Percentiles rank a stretch among this genome's conserved stretches.
Conservation (phyloP, 1,284 basidiomycete species). For the Fomitopsis pinicola region DNA sequence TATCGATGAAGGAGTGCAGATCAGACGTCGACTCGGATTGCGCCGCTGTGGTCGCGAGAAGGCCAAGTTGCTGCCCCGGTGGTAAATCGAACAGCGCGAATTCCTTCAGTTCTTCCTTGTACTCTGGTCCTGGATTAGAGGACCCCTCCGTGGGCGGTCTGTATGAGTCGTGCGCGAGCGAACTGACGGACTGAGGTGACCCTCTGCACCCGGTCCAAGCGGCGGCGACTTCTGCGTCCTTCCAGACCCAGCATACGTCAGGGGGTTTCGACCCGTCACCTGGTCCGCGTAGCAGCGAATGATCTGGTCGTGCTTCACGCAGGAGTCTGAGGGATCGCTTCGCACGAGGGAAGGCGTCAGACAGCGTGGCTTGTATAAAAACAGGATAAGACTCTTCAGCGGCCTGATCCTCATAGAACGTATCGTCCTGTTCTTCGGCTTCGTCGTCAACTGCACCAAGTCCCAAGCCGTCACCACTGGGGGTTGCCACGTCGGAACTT, state of each 20-base stretch:
- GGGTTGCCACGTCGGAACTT: not conserved
- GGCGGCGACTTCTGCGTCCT: slow-evolving; percentile 41
- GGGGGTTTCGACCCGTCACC: slow-evolving; percentile 13
- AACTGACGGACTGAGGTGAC: not conserved
- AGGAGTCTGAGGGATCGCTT: slow-evolving; percentile 64
- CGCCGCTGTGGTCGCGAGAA: not conserved
- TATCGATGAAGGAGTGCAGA: slow-evolving; percentile 44
- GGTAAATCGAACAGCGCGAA: slow-evolving; percentile 64
- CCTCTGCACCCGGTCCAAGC: slow-evolving; percentile 31
- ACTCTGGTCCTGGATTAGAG: not conserved
- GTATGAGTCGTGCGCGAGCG: not conserved
- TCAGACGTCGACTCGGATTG: slow-evolving; percentile 7
- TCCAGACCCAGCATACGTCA: slow-evolving; percentile 67
- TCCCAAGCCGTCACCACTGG: not conserved
- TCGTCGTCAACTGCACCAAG: slow-evolving; percentile 2
- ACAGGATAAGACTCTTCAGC: slow-evolving; percentile 41
- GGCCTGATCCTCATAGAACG: slow-evolving; percentile 30
- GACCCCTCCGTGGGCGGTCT: not conserved
- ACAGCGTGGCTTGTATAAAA: slow-evolving; percentile 51
- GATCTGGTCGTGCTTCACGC: slow-evolving; percentile 54
- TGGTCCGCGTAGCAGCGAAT: slow-evolving; percentile 41
- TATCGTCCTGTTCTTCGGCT: slow-evolving; percentile 6
- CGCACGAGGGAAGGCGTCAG: slow-evolving; percentile 52
- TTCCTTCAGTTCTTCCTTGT: slow-evolving; percentile 32
- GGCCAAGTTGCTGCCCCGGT: slow-evolving; percentile 42